Percentiles rank a stretch among this genome's conserved stretches.
These are phyloP conservation scores for Mycena haematopus DNA, from an alignment of 768 basidiomycete genomes.

Conservation along the genomic window DNA sequence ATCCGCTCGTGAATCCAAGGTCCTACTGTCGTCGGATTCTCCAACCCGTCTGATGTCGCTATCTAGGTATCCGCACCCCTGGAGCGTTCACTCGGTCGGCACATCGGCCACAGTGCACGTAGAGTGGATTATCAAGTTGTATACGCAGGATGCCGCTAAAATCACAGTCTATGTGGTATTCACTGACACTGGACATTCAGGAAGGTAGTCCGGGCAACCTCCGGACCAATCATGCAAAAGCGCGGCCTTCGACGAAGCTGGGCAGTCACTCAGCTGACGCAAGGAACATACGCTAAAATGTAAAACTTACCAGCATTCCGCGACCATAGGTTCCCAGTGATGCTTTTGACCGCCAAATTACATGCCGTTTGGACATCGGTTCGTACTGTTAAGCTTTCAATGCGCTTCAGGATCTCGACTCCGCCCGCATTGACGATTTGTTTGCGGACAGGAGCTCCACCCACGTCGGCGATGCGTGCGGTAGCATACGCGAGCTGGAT, in stretches of 20 bases:
- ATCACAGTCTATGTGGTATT: not conserved
- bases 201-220: constrained; percentile 15
- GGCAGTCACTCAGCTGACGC: not conserved
- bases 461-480: constrained; percentile 36
- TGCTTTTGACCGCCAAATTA: constrained; percentile 32
- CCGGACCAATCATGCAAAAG: constrained; percentile 26
- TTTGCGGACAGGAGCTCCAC: constrained; percentile 34
- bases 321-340: constrained; percentile 36
- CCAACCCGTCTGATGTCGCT: too few species aligned
- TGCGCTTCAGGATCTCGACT: constrained; percentile 34
- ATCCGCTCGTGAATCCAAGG: too few species aligned
- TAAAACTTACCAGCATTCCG: constrained; percentile 32
- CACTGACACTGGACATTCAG: constrained; percentile 12
- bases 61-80: too few species aligned
- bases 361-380: constrained; percentile 35
- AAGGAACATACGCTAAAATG: not conserved
- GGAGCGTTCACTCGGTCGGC: too few species aligned
- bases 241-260: constrained; percentile 28
- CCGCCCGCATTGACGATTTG: constrained; percentile 37
- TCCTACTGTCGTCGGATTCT: too few species aligned
- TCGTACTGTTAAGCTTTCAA: constrained; percentile 19
- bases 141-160: too few species aligned
- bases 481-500: constrained; percentile 35
- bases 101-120: too few species aligned
- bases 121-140: too few species aligned